Percentiles rank a stretch among this genome's conserved stretches.
Evolutionary conservation across 306 rosid genomes (phyloP).

Genomic region (Erythrophleum fordii): DNA sequence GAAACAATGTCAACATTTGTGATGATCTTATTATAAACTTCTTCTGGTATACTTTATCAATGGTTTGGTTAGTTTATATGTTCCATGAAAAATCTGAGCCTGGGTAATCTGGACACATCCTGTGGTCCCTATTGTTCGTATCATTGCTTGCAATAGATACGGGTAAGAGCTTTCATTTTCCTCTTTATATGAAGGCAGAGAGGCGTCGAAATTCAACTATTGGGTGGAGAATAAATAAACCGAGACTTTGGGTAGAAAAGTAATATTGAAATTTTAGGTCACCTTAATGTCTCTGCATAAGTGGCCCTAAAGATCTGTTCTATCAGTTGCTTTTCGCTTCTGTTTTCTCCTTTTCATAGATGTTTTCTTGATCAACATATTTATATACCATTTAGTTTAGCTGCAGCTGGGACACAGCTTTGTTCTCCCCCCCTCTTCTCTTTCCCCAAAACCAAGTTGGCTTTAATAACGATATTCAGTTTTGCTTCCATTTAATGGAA

Average conservation of each 20-base stretch:
- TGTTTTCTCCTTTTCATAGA: not conserved
- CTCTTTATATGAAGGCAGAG: constrained; percentile 7
- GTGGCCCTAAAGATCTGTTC: constrained; percentile 18
- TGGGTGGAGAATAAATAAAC: not conserved
- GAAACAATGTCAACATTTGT: constrained; percentile 29
- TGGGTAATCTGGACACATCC: not conserved
- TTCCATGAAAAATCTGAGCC: not conserved
- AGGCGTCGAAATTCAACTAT: not conserved
- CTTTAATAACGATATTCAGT: not conserved
- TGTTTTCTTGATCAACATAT: not conserved
- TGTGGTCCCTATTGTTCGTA: not conserved
- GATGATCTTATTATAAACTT: not conserved
- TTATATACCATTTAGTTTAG: not conserved
- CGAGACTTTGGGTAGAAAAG: constrained; percentile 1
- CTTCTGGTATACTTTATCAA: not conserved
- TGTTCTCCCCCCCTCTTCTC: too few species aligned
- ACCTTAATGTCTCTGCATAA: not conserved
- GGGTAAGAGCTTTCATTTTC: not conserved
- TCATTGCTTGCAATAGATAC: not conserved
- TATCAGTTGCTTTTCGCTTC: not conserved
- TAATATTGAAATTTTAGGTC: constrained; percentile 21
- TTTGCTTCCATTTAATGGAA: not conserved
- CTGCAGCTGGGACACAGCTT: not conserved
- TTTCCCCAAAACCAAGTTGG: not conserved
- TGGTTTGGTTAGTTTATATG: not conserved